These are phyloP conservation scores for Mentha longifolia DNA, from an alignment of 257 asterid genomes.

Conservation along the genomic window DNA sequence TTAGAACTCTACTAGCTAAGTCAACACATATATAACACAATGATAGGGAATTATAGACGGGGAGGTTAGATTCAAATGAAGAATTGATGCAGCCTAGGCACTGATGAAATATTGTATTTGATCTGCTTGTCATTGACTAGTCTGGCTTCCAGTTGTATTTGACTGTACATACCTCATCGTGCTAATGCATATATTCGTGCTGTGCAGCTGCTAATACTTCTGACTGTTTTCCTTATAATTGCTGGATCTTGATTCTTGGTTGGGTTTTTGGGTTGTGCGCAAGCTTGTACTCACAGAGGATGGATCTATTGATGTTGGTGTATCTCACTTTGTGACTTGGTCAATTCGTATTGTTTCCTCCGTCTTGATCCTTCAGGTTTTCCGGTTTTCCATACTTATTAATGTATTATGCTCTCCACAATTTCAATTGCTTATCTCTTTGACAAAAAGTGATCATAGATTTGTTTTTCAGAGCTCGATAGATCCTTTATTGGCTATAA, in stretches of 20 bases:
- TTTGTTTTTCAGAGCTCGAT: constrained; percentile 64
- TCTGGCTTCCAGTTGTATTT: constrained; percentile 20
- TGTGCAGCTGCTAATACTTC: constrained; percentile 66
- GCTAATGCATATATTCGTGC: constrained; percentile 35
- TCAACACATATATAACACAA: too few relatives aligned
- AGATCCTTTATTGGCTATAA: constrained; percentile 74
- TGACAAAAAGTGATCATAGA: constrained; percentile 23
- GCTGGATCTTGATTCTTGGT: constrained; percentile 92
- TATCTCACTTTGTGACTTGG: constrained; percentile 77
- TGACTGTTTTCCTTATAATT: constrained; percentile 68
- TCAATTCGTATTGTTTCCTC: constrained; percentile 74
- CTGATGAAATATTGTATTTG: constrained; percentile 17
- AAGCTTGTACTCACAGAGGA: constrained; percentile 80
- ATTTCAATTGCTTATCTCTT: constrained; percentile 14
- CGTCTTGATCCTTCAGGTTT: constrained; percentile 86
- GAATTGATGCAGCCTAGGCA: constrained; percentile 1
- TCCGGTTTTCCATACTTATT: constrained; percentile 17
- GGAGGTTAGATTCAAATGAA: too few relatives aligned
- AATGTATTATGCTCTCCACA: not conserved
- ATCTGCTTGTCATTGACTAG: constrained; percentile 24
- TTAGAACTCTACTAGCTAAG: not conserved
- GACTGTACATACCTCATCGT: constrained; percentile 1
- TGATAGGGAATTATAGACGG: too few relatives aligned
- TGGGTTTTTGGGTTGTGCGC: constrained; percentile 93
- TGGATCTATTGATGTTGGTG: constrained; percentile 75